Conservation (phyloP, 768 basidiomycete species). For the Lanmaoa rubissima region DNA sequence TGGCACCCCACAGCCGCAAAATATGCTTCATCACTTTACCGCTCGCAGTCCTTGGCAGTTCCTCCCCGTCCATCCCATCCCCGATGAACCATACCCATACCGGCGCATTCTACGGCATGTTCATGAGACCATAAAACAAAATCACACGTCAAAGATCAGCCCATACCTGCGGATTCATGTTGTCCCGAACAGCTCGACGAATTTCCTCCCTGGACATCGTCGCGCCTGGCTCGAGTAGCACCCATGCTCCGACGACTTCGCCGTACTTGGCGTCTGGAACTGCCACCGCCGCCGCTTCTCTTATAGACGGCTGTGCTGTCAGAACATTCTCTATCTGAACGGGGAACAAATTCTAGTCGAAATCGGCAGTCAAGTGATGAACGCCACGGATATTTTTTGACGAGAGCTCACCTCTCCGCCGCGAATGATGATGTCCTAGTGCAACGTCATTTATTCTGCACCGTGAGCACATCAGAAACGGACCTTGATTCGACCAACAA, state of each 20-base stretch:
- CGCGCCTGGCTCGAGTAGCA: conserved; percentile 47
- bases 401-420: conserved; percentile 65
- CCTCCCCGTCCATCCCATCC: conserved; percentile 54
- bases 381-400: neutral
- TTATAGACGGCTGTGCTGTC: conserved; percentile 51
- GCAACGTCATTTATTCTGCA: conserved; percentile 1
- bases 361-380: neutral
- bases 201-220: conserved; percentile 50
- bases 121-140: conserved; percentile 1
- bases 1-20: conserved; percentile 64
- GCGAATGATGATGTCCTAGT: conserved; percentile 78
- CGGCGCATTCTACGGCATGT: conserved; percentile 59
- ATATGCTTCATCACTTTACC: conserved; percentile 87
- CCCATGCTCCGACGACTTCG: conserved; percentile 81
- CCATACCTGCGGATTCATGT: conserved; percentile 79
- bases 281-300: conserved; percentile 71
- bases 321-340: conserved; percentile 81
- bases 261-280: conserved; percentile 69
- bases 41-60: conserved; percentile 82
- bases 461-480: neutral
- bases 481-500: conserved; percentile 79
- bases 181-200: conserved; percentile 47
- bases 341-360: conserved; percentile 71
- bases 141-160: neutral
- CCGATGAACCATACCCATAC: conserved; percentile 83